These are phyloP conservation scores for Pseudisothecium myosuroides DNA, from an alignment of 225 moss, liverwort and hornwort species.

Conservation along the genomic window DNA sequence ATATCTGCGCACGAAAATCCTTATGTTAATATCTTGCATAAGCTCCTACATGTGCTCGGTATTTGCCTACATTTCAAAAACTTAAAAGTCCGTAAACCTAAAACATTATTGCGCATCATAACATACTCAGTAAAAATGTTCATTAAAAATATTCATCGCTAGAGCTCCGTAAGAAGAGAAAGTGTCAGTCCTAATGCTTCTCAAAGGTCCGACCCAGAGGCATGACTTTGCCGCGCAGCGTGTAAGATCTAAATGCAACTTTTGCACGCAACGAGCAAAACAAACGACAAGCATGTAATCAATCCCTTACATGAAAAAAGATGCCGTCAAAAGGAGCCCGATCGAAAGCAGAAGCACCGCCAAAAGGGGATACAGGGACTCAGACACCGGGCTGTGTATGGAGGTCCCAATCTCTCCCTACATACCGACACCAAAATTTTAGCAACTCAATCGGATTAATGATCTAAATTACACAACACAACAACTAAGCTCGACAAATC, in stretches of 20 bases:
- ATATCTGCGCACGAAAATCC: constrained; percentile 41
- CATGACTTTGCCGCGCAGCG: not conserved
- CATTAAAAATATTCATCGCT: not conserved
- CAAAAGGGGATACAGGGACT: constrained; percentile 69
- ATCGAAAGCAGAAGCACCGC: constrained; percentile 68
- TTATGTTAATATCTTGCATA: not conserved
- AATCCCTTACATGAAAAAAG: constrained; percentile 78
- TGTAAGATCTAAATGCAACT: not conserved
- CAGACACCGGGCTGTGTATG: constrained; percentile 73
- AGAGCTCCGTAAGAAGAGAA: not conserved
- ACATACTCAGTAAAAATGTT: not conserved
- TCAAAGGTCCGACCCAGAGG: not conserved
- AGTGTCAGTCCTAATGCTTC: not conserved
- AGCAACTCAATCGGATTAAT: not conserved
- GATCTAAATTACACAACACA: not conserved
- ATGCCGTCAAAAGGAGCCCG: constrained; percentile 72
- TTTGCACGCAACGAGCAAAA: not conserved
- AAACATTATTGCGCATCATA: not conserved
- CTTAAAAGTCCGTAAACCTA: not conserved
- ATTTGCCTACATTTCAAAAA: not conserved
- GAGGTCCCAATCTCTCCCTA: constrained; percentile 48
- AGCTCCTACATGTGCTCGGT: not conserved
- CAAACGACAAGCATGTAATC: not conserved
- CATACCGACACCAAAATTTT: not conserved
- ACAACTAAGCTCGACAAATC: not conserved